Percentiles rank a stretch among this genome's conserved stretches.
phyloP scores from a whole-genome alignment of 2,329 filamentous ascomycete genomes.

The Colletotrichum musae region DNA sequence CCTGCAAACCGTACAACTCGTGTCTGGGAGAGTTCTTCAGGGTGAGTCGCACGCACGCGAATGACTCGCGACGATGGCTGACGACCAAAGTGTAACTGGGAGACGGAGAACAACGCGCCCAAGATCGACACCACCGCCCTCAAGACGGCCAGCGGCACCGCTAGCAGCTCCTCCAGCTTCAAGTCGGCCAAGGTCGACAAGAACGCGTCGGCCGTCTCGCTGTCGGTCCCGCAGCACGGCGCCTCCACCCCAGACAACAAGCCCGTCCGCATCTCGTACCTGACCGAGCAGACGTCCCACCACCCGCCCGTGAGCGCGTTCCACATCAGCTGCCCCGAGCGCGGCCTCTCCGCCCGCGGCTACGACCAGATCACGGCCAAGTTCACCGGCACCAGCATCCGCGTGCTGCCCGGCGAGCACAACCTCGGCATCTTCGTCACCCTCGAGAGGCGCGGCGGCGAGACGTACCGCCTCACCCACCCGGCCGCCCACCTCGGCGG shows the following conservation, averaged over 20 bases:
- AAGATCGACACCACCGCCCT: constrained; percentile 69
- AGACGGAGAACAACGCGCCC: constrained; percentile 84
- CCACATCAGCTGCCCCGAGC: constrained; percentile 91
- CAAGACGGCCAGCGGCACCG: constrained; percentile 52
- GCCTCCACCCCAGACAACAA: constrained; percentile 61
- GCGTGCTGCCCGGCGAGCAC: constrained; percentile 91
- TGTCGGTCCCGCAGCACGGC: constrained; percentile 66
- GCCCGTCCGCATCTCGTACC: constrained; percentile 86
- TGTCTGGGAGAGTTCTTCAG: constrained; percentile 97
- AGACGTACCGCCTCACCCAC: constrained; percentile 96
- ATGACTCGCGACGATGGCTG: constrained; percentile 24
- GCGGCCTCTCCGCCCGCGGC: constrained; percentile 87
- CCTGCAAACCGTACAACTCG: constrained; percentile 99
- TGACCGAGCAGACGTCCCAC: constrained; percentile 98
- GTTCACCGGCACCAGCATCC: constrained; percentile 95
- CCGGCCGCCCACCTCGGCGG: constrained; percentile 94
- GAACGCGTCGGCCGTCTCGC: constrained; percentile 62
- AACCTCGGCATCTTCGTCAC: constrained; percentile 97
- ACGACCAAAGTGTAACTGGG: constrained; percentile 89
- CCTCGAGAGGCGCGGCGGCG: constrained; percentile 82
- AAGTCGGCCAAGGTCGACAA: constrained; percentile 60
- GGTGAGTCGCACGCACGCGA: constrained; percentile 63
- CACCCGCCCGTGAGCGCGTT: constrained; percentile 98
- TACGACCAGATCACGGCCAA: constrained; percentile 98
- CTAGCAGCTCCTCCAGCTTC: constrained; percentile 63